Base-by-base conservation (phyloP, 2,329 filamentous ascomycete species). In the Diaporthe ilicicola region DNA sequence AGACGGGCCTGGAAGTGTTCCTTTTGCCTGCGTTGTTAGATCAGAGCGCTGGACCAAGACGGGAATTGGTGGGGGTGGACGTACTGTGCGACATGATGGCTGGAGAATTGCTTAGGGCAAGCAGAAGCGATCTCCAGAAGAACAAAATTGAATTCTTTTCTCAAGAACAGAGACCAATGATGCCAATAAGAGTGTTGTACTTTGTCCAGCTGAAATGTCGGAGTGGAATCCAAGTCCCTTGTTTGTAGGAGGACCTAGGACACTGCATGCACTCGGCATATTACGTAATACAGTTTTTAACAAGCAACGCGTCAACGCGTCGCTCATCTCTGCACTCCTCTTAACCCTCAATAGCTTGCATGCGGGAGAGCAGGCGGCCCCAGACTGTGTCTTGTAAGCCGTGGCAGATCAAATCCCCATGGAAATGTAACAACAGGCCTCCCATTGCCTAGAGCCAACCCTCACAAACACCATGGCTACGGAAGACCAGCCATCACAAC, bases 1-100 rank as follows among this genome's bases (percentile, higher is more conserved):
- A 98, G 82, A 98, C 94, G 51, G 94, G 91, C 54, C 95, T 91
- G 54, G 94, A 95, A 54, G 94, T 97, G 83, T 98, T 97, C 76
- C 94, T 90, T 84, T 97, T 97, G 79, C 89, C 89, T 91, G 75
- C 34, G 22, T 61, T 51, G 74, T 76, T 54, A 65, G 71, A 67
- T 51, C 73, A 44, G 68, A 70, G 70, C 13, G 51, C 17, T 37
- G 29, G 37, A 53, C 44, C 44, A 29, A 48, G 9, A 7, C 44
- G 3, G 19, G 12, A 34, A 2, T 15, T 15, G 32, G 62, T 29
- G 19, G 15, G 42, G 17, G 22, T 19, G 19, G 19, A 74, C 82
- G 77, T 84, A 87, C 86, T 89, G 74, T 84, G 82, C 32, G 82
- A 81, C 80, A 84, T 84, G 59, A 70, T 79, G 75, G 51, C 46